Percentiles rank a stretch among this genome's conserved stretches.
Evolutionary conservation across 768 basidiomycete genomes (phyloP).

Genomic region (Tylopilus subfusipes): DNA sequence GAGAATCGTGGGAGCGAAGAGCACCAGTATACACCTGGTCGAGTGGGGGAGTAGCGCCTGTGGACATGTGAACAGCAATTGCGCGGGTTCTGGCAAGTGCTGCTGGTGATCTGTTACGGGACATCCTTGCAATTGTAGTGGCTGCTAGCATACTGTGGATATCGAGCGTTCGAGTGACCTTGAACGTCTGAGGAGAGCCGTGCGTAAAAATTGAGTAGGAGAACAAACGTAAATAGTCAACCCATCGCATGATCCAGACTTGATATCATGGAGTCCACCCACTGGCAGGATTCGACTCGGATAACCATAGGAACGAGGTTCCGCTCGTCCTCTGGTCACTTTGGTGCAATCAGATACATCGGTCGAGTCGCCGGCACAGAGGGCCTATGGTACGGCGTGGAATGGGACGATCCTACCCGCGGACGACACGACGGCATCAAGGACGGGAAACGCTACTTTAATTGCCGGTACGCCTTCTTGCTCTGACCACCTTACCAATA

Average conservation of each 20-base stretch:
- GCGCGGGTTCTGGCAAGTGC: conserved; percentile 29
- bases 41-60: conserved; percentile 12
- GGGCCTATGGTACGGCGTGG: conserved; percentile 90
- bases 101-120: conserved; percentile 25
- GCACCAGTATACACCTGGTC: conserved; percentile 23
- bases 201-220: conserved; percentile 6
- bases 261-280: conserved; percentile 10
- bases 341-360: conserved; percentile 68
- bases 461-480: conserved; percentile 53
- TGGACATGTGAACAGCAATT: conserved; percentile 36
- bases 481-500: conserved; percentile 9
- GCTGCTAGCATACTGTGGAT: conserved; percentile 27
- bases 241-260: not conserved
- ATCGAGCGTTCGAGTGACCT: not conserved
- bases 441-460: conserved; percentile 75
- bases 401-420: conserved; percentile 85
- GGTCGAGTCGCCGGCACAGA: conserved; percentile 61
- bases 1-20: not conserved
- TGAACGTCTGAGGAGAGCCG: not conserved
- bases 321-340: conserved; percentile 41
- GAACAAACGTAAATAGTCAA: conserved; percentile 15
- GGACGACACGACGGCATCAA: conserved; percentile 88
- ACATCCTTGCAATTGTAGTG: conserved; percentile 28
- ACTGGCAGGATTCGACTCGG: conserved; percentile 3
- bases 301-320: conserved; percentile 54